Base-by-base conservation (phyloP, 208 protist species). In the Crithidia expoeki region DNA sequence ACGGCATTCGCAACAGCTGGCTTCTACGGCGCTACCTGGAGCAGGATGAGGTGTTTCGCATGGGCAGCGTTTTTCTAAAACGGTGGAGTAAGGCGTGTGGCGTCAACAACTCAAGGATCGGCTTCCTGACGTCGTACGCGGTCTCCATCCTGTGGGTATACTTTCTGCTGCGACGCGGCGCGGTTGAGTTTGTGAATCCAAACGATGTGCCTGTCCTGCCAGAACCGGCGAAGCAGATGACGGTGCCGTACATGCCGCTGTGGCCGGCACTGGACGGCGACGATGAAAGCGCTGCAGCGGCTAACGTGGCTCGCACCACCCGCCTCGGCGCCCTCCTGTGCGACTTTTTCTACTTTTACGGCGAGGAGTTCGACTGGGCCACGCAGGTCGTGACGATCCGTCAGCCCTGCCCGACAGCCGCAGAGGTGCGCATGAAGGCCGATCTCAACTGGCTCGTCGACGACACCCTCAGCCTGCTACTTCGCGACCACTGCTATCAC, bases 1-100 rank as follows among this genome's bases (percentile, higher is more conserved):
- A 84, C 14, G 91, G 91, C 25, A 74, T 96, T 23, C 88, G 91
- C 19, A 96, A 96, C 82, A 92, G 85, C 63, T 90, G 76, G 81
- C 75, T 94, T n/a, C 61, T 96, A 60, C 88, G 88, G 3, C 36
- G 50, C 12, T 96, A 96, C 70, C 42, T 94, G 23, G 52, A 30
- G 14, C 86, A 92, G 65, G 23, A 64, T 33, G 64, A 67, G n/a
- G 71, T 83, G 16, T 83, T 84, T 33, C 87, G 90, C 32, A 52
- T 81, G n/a, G 88, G 90, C 34, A 78, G 76, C 51, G 64, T 87
- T 5, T 90, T 95, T 55, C 55, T 94, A 17, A 95, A 95, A 69
- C 70, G 57, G 44, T 96, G 92, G 90, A 92, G 85, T 68, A 95
- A 96, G 66, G 25, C 67, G 30, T 71, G 70, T 33, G 86, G 88